Evolutionary conservation across 164 flowering plant species (phyloP), one percentile per base, ranked within the genome.

Genomic region (Macadamia tetraphylla): DNA sequence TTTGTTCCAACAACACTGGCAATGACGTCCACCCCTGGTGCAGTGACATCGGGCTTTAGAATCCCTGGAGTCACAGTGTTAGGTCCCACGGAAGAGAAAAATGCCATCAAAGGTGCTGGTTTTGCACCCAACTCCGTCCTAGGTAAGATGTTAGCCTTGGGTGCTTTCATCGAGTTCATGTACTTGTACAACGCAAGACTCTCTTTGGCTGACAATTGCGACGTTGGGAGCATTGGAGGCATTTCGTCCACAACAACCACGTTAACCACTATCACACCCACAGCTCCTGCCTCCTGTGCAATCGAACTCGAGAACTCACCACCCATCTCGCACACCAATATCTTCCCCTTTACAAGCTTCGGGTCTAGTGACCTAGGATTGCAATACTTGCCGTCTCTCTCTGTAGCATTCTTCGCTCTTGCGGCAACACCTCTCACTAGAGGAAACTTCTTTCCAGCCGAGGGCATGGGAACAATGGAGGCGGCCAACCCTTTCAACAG

Each of bases 41-140:
- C 97, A 53, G 89, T 88, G 31, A 92, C 81, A 75, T 89, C 96
- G 58, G 96, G 96, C 92, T 89, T 46, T 3, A 46, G 51, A 46
- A 46, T 46, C 7, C 51, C 51, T 3, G 51, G 51, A 11, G 12
- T 46, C 9, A 46, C 1, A 3, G 51, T 9, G 2, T 46, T 11
- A 1, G 51, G 51, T 11, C 51, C 51, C 13, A 1, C 7, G 51
- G 51, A 46, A 1, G 51, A 46, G 51, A 46, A 46, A 3, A 0
- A 46, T 1, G 51, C 12, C 12, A 46, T 11, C 51, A 1, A 11
- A 1, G 51, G 51, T 46, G 51, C 51, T 46, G 1, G 51, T 8
- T 46, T 46, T 8, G 51, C 7, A 3, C 51, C 51, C 9, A 46
- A 9, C 51, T 11, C 1, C 2, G 51, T 46, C 13, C 1, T 2